Base-by-base conservation (phyloP, 768 basidiomycete species). In the Asterophora parasitica region DNA sequence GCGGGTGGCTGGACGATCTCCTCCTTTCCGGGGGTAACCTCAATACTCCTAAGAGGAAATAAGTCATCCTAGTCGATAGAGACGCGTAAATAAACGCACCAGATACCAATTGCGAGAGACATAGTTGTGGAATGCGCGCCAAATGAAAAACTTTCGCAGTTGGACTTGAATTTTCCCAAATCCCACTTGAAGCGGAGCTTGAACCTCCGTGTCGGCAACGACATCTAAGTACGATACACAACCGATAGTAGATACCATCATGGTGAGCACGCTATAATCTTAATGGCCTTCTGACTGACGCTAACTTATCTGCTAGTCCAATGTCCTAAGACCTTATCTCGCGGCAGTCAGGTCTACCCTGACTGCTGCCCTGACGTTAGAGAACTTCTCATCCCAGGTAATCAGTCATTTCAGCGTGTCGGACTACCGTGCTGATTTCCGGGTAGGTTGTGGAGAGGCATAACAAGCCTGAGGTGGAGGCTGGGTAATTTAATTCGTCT, bases 311-410 rank as follows among this genome's bases (percentile, higher is more conserved):
- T 20, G 41, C 2, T 58, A 98, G 95, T 95, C 95, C 1, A 96
- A 97, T 74, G 88, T 90, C 5, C 76, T 98, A 38, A 79, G 95
- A 61, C 94, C 95, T 3, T 98, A 99, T 69, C 85, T 99, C 45
- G 88, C 91, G 17, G 93, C 93, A 15, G 96, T 99, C 47, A 78
- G 96, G 55, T 92, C 92, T 5, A 96, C 96, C 17, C 76, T 99
- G 42, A 98, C 95, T n/a, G 95, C 96, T 26, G 94, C 96, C 2
- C 74, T 99, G 56, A 97, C 94, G 1, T 76, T 99, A 52, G 92
- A 99, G 74, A 92, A 94, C 78, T 99, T 99, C 74, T 82, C 92
- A 41, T 98, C 95, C 9, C 95, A 99, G 79, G 90, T 92, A 65
- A 59, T 45, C 46, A 45, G 26, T 56, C 35, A 26, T 8, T 13